phyloP scores from a whole-genome alignment of 2,329 filamentous ascomycete genomes.

The Emergomyces africanus region DNA sequence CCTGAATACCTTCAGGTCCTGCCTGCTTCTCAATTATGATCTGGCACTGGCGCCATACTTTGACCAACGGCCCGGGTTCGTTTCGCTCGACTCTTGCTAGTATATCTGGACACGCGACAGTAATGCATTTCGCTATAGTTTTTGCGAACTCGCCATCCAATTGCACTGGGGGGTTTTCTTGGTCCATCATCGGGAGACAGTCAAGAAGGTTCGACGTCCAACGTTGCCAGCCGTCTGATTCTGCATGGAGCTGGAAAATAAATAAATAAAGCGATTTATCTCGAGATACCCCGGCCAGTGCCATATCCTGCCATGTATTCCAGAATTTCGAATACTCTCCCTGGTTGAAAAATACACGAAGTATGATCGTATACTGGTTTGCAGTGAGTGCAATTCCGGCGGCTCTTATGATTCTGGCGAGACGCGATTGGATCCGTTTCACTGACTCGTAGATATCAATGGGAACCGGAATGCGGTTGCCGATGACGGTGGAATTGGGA shows the following conservation, averaged over 20 bases:
- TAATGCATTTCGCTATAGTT: constrained; percentile 43
- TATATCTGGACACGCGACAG: constrained; percentile 42
- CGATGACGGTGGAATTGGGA: constrained; percentile 6
- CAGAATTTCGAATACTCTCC: constrained; percentile 46
- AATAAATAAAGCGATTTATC: constrained; percentile 43
- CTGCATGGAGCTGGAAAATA: constrained; percentile 39
- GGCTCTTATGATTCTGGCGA: constrained; percentile 19
- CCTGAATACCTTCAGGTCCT: neutral
- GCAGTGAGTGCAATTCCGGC: constrained; percentile 19
- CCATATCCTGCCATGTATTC: constrained; percentile 45
- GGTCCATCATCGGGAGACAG: constrained; percentile 47
- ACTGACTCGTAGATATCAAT: constrained; percentile 7
- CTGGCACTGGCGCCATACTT: constrained; percentile 4
- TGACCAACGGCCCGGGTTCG: constrained; percentile 4
- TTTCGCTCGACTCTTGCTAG: constrained; percentile 17
- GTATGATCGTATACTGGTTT: constrained; percentile 18
- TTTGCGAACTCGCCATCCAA: constrained; percentile 34
- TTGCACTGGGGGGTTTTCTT: constrained; percentile 40
- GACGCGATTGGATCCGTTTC: constrained; percentile 12
- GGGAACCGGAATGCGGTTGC: constrained; percentile 5
- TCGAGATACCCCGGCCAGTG: constrained; percentile 38
- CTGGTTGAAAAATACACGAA: constrained; percentile 25
- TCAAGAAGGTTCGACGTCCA: constrained; percentile 39
- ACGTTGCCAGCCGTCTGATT: constrained; percentile 29
- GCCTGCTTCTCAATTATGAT: neutral